Conservation (phyloP, 805 yeast genomes). For the Yamadazyma endophytica region DNA sequence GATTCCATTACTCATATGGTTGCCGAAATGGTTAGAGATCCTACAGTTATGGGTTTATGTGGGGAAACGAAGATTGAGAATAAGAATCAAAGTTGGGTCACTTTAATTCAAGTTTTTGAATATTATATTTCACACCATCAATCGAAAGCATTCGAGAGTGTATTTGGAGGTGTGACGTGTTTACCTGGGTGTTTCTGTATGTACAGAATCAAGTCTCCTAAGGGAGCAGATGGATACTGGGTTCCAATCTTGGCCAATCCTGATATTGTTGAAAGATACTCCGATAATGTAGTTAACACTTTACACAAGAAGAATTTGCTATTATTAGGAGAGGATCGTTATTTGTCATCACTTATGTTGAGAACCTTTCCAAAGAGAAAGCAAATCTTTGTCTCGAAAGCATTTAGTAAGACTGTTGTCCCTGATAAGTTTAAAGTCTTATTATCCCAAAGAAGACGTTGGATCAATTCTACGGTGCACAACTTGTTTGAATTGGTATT, state of each 20-base stretch:
- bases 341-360: slow-evolving; percentile 78
- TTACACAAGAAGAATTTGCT: slow-evolving; percentile 83
- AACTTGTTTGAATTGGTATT: slow-evolving; percentile 82
- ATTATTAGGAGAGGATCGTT: slow-evolving; percentile 88
- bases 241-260: slow-evolving; percentile 92
- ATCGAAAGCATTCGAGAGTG: slow-evolving; percentile 92
- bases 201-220: slow-evolving; percentile 88
- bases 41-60: slow-evolving; percentile 85
- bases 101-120: slow-evolving; percentile 90
- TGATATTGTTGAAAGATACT: slow-evolving; percentile 86
- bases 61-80: slow-evolving; percentile 93
- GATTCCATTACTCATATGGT: slow-evolving; percentile 87
- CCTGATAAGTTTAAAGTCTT: slow-evolving; percentile 77
- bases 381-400: slow-evolving; percentile 82
- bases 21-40: slow-evolving; percentile 85
- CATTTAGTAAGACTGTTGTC: slow-evolving; percentile 89
- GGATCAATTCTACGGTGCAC: slow-evolving; percentile 95
- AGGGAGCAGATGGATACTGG: slow-evolving; percentile 70
- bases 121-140: slow-evolving; percentile 93
- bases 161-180: slow-evolving; percentile 92
- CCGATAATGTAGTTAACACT: slow-evolving; percentile 80
- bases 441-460: slow-evolving; percentile 89
- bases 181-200: slow-evolving; percentile 93
- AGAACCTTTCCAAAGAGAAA: slow-evolving; percentile 86
- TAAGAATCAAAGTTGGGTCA: slow-evolving; percentile 80